phyloP scores from a whole-genome alignment of 2,329 filamentous ascomycete genomes.

The Penicillium sp. region DNA sequence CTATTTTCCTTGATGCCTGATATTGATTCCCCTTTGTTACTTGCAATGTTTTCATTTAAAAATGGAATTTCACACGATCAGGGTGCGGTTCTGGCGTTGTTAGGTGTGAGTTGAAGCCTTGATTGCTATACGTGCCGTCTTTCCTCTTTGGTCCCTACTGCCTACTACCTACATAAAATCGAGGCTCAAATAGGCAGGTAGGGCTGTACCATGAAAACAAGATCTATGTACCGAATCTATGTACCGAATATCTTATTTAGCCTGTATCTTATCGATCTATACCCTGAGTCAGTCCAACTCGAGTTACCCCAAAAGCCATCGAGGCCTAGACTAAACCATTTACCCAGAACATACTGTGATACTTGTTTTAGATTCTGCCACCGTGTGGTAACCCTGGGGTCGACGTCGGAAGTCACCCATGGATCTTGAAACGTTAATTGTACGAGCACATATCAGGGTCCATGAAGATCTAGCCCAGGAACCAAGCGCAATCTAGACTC shows the following conservation, averaged over 20 bases:
- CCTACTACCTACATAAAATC: not conserved
- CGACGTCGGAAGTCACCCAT: not conserved
- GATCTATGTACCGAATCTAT: not conserved
- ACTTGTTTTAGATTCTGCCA: not conserved
- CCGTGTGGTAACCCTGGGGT: not conserved
- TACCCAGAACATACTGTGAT: not conserved
- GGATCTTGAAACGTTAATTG: not conserved
- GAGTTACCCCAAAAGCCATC: not conserved
- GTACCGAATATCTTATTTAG: not conserved
- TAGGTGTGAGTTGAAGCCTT: constrained; percentile 3
- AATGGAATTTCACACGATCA: constrained; percentile 4
- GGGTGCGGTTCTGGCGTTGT: constrained; percentile 6
- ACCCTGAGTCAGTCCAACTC: not conserved
- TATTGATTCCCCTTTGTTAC: not conserved
- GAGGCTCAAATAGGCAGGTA: not conserved
- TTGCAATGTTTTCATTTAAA: not conserved
- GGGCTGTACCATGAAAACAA: not conserved
- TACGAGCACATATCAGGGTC: not conserved
- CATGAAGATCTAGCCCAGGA: not conserved
- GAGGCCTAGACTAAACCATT: not conserved
- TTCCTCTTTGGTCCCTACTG: not conserved
- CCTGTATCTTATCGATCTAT: not conserved
- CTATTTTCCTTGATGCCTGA: not conserved
- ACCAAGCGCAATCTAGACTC: not conserved
- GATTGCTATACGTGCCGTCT: not conserved